A percentile compares a stretch with the other conserved stretches of the same genome.
phyloP scores from a whole-genome alignment of 495 filamentous ascomycete species.

The Xylaria intraflava region DNA sequence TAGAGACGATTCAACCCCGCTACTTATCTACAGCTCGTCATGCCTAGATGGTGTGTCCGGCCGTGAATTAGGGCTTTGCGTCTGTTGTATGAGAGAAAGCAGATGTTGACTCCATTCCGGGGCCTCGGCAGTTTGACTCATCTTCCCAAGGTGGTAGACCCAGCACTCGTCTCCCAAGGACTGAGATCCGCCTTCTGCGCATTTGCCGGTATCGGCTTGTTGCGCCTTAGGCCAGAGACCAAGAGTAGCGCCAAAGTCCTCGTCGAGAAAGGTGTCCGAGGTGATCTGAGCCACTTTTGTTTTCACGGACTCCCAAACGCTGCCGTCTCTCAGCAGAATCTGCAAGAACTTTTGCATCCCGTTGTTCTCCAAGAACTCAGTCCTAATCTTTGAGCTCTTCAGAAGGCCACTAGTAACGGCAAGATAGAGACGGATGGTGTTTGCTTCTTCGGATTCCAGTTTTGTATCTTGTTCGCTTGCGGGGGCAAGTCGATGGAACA shows the following conservation, averaged over 20 bases:
- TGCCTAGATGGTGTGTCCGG: background rate
- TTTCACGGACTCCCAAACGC: slow-evolving; percentile 35
- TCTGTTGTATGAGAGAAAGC: slow-evolving; percentile 5
- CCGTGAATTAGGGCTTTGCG: background rate
- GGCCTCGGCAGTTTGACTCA: slow-evolving; percentile 10
- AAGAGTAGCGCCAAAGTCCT: slow-evolving; percentile 47
- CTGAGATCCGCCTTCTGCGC: slow-evolving; percentile 7
- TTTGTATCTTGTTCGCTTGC: slow-evolving; percentile 16
- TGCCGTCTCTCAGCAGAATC: slow-evolving; percentile 32
- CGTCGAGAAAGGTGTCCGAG: slow-evolving; percentile 55
- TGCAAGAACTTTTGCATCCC: slow-evolving; percentile 43
- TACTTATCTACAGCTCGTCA: slow-evolving; percentile 15
- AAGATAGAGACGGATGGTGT: slow-evolving; percentile 13
- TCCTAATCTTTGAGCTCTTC: slow-evolving; percentile 38
- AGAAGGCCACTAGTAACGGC: slow-evolving; percentile 37
- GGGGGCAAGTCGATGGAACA: slow-evolving; percentile 27
- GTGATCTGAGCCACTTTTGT: slow-evolving; percentile 45
- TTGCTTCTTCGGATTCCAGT: slow-evolving; percentile 19
- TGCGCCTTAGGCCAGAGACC: slow-evolving; percentile 41
- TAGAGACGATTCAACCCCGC: background rate
- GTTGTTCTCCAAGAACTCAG: slow-evolving; percentile 41
- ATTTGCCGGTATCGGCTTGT: slow-evolving; percentile 19
- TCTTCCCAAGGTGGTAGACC: slow-evolving; percentile 31
- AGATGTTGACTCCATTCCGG: slow-evolving; percentile 20
- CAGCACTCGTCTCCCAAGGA: slow-evolving; percentile 31